Conservation (phyloP, 441 rosid genomes). For the Metrosideros polymorpha region DNA sequence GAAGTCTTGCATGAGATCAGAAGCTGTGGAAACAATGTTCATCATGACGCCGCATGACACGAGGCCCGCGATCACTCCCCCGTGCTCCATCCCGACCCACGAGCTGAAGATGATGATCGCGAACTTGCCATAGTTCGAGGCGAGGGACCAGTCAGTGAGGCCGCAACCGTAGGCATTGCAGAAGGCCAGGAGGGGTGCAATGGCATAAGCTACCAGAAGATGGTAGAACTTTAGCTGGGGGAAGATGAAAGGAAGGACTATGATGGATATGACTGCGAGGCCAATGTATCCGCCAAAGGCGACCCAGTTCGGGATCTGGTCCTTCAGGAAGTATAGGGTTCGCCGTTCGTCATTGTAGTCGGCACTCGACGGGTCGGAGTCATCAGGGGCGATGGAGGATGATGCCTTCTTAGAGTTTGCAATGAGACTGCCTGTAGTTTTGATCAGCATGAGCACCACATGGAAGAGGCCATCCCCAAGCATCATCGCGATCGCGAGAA, state of each 20-base stretch:
- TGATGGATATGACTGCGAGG: constrained; percentile 40
- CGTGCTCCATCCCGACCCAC: constrained; percentile 58
- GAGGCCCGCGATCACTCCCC: constrained; percentile 77
- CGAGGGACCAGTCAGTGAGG: constrained; percentile 90
- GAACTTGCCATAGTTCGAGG: constrained; percentile 79
- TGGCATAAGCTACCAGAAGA: constrained; percentile 42
- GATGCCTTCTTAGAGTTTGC: constrained; percentile 1
- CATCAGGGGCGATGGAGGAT: background rate
- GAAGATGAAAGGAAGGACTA: constrained; percentile 55
- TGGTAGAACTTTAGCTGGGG: constrained; percentile 70
- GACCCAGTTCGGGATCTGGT: constrained; percentile 57
- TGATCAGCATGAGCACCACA: constrained; percentile 22
- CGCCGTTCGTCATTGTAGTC: constrained; percentile 40
- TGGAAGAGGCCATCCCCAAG: constrained; percentile 14
- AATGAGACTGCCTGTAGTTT: constrained; percentile 25
- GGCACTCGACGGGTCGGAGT: background rate
- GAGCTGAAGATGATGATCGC: constrained; percentile 69
- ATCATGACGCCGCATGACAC: constrained; percentile 90
- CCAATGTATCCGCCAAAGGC: constrained; percentile 43
- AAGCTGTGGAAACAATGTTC: constrained; percentile 85
- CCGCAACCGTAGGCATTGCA: constrained; percentile 97
- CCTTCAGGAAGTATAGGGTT: constrained; percentile 56
- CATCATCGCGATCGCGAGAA: constrained; percentile 47
- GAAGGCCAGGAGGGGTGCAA: constrained; percentile 79
- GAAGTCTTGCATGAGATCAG: constrained; percentile 91